Percentiles rank a stretch among this genome's conserved stretches.
Evolutionary conservation across 2,329 filamentous ascomycete genomes (phyloP).

Genomic region (Talaromyces sp.): DNA sequence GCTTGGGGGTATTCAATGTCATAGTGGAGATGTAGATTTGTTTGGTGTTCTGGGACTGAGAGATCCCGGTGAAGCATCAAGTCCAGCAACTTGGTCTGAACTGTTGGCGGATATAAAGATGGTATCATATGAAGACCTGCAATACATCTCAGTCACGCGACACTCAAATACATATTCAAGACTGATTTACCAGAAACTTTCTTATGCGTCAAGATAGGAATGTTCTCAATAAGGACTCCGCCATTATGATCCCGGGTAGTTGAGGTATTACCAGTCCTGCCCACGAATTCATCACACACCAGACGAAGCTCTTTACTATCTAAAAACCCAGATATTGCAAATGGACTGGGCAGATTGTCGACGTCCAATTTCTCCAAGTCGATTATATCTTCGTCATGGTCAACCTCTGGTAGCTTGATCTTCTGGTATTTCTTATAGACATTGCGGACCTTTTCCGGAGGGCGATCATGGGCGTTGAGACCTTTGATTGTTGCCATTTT

Average conservation of each 20-base stretch:
- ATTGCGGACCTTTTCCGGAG: slow-evolving; percentile 65
- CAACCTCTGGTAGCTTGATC: slow-evolving; percentile 52
- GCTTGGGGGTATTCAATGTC: slow-evolving; percentile 58
- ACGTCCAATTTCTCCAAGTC: slow-evolving; percentile 47
- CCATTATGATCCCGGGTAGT: slow-evolving; percentile 15
- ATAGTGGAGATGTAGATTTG: slow-evolving; percentile 87
- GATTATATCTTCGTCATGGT: slow-evolving; percentile 55
- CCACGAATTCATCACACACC: slow-evolving; percentile 33
- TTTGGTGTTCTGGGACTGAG: slow-evolving; percentile 69
- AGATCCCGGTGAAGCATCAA: slow-evolving; percentile 76
- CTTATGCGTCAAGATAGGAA: slow-evolving; percentile 36
- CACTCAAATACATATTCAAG: background rate
- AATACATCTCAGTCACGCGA: slow-evolving; percentile 1
- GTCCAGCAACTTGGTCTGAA: slow-evolving; percentile 68
- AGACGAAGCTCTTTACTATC: slow-evolving; percentile 27
- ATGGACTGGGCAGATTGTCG: slow-evolving; percentile 25
- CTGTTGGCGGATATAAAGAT: slow-evolving; percentile 63
- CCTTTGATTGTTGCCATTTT: slow-evolving; percentile 34
- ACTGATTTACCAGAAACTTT: slow-evolving; percentile 36
- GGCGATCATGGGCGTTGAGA: slow-evolving; percentile 73
- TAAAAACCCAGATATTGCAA: slow-evolving; percentile 31
- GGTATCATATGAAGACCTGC: slow-evolving; percentile 77
- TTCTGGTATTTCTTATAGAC: slow-evolving; percentile 74
- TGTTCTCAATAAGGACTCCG: slow-evolving; percentile 23
- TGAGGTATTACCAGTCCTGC: background rate